Conservation (phyloP, 352 stramenopile species). For the Phytophthora palmivora region DNA sequence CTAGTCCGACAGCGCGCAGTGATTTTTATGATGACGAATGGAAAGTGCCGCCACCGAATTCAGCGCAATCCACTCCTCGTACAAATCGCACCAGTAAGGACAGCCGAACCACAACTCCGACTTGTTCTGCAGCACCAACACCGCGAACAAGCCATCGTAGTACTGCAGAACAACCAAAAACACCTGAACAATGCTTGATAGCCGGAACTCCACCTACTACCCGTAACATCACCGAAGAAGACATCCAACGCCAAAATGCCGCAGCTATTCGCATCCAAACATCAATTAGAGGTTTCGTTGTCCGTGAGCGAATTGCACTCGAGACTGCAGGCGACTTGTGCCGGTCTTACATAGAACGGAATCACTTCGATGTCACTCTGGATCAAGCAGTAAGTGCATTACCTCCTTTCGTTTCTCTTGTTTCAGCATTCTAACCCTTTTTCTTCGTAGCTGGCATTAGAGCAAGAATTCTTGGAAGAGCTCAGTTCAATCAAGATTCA, state of each 20-base stretch:
- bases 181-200: neutral
- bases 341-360: slow-evolving; percentile 65
- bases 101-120: neutral
- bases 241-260: slow-evolving; percentile 4
- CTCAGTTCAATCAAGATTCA: slow-evolving; percentile 69
- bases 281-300: slow-evolving; percentile 31
- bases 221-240: neutral
- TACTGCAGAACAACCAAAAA: neutral
- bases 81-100: neutral
- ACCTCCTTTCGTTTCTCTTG: neutral
- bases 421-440: slow-evolving; percentile 10
- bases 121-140: neutral
- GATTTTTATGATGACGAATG: slow-evolving; percentile 18
- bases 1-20: neutral
- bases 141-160: slow-evolving; percentile 3
- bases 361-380: slow-evolving; percentile 57
- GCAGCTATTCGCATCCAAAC: slow-evolving; percentile 55
- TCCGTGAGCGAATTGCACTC: slow-evolving; percentile 34
- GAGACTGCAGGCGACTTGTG: slow-evolving; percentile 51
- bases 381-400: slow-evolving; percentile 46
- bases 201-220: slow-evolving; percentile 6
- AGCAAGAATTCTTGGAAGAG: slow-evolving; percentile 56
- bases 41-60: neutral
- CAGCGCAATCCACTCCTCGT: slow-evolving; percentile 8
- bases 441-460: slow-evolving; percentile 38